Base-by-base conservation (phyloP, 495 filamentous ascomycete genomes). In the Cercophora samala region DNA sequence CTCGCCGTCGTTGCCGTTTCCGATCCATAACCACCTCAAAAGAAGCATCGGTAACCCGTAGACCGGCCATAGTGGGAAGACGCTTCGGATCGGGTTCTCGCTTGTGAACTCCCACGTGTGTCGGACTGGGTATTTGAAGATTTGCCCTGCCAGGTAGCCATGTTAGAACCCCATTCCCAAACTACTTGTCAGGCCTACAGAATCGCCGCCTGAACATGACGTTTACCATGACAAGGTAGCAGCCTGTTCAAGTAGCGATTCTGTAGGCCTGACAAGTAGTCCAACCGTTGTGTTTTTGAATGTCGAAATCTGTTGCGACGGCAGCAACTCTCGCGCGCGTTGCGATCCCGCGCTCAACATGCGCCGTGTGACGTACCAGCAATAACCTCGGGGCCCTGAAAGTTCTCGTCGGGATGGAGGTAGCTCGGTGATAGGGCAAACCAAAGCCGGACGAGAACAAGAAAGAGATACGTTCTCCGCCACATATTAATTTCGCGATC, bases 331-430 rank as follows among this genome's bases (percentile, higher is more conserved):
- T 15, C 53, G 8, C n/a, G 22, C n/a, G 53, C 53, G 18, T 21
- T 56, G n/a, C n/a, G 37, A 46, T 46, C 37, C 37, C 37, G 13
- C 37, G 37, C 37, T 46, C 37, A 13, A 17, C 2, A 46, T 46
- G 37, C 37, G 37, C 37, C 13, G 37, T 21, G 18, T 66, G 21
- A 72, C 91, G 75, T 88, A 97, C 94, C 93, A 67, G 93, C 93
- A 72, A 97, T 94, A 63, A 98, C 90, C 81, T 99, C 95, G 11
- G 94, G 95, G 21, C 95, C 95, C 75, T 99, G 95, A 74, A 99
- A 99, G 79, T 97, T 92, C 83, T 99, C 95, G 79, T 99, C 95
- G 3, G 95, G 95, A 77, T 99, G 95, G 32, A 99, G 86, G 78
- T 99, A 99, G 81, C 94, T 97, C 58, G 95, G 91, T 59, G 89